Conservation (phyloP, 2,329 filamentous ascomycete species). For the Epichloe scottii region DNA sequence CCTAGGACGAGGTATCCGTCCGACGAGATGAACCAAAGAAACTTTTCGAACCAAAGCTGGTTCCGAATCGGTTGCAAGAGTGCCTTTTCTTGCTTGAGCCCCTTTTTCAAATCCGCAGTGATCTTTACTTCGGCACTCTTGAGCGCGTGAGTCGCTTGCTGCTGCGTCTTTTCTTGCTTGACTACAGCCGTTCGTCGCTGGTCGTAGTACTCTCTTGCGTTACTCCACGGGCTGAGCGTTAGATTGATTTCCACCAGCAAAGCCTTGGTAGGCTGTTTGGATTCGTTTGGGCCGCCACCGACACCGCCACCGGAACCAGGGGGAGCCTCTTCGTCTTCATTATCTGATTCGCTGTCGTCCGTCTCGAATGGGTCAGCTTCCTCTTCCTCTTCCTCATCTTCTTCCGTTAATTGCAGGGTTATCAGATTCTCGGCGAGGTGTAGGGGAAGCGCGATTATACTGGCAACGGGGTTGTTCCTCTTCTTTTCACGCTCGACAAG, state of each 20-base stretch:
- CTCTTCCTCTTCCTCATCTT: constrained; percentile 49
- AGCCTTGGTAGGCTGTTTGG: constrained; percentile 34
- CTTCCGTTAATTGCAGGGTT: constrained; percentile 66
- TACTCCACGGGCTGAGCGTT: constrained; percentile 69
- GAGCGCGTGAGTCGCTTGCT: constrained; percentile 69
- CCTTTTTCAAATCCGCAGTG: constrained; percentile 70
- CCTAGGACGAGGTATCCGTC: constrained; percentile 89
- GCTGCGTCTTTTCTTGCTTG: constrained; percentile 77
- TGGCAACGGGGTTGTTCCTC: constrained; percentile 70
- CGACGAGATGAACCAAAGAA: constrained; percentile 86
- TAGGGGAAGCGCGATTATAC: constrained; percentile 74
- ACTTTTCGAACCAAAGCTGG: constrained; percentile 95
- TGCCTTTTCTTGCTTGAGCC: constrained; percentile 83
- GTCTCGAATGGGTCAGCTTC: constrained; percentile 49
- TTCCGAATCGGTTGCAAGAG: constrained; percentile 71
- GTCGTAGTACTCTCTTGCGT: constrained; percentile 84
- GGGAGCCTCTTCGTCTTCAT: constrained; percentile 17
- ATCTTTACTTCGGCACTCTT: constrained; percentile 90
- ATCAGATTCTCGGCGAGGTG: constrained; percentile 85
- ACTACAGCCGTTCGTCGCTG: constrained; percentile 72
- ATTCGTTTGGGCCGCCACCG: constrained; percentile 18
- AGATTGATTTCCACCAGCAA: constrained; percentile 79
- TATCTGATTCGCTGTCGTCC: constrained; percentile 44
- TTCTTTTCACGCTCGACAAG: constrained; percentile 80
- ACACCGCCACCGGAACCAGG: constrained; percentile 5